Base-by-base conservation (phyloP, 177 flowering plant genomes). In the Vitis hybrid region DNA sequence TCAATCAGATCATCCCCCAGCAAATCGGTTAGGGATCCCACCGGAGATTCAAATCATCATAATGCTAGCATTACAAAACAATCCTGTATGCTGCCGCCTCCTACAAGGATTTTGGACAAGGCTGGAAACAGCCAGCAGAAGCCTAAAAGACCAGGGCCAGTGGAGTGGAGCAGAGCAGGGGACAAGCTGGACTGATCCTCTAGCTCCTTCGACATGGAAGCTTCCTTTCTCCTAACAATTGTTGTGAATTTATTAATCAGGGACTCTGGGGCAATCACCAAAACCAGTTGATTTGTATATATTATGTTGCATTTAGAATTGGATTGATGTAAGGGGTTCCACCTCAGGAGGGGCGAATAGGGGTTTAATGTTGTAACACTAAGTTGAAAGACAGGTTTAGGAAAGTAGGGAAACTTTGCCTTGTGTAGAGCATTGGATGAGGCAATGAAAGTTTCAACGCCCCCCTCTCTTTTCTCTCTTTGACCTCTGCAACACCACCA, bases 1-100 rank as follows among this genome's bases (percentile, higher is more conserved):
- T 85, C 87, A 64, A 80, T 75, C 52, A 78, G 85, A 81, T 78
- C 87, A 54, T 80, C 89, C 58, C 86, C 88, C 11, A 70, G 72
- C 59, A 82, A 80, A 70, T 66, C 76, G 55, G 75, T 75, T 34
- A 75, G 74, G 67, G 85, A 82, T n/a, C 62, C 76, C 6, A 55
- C 59, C 54, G 10, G 73, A 7, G 85, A 79, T 32, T 64, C 70
- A 18, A 83, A 68, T 77, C 77, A 73, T 64, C 69, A 72, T 45
- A 70, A 72, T 63, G 34, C 75, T 0, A 72, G 67, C 71, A 21
- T 52, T 17, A 55, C 73, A 15, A 87, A 81, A 71, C 81, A 79
- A 30, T 65, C 84, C 12, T 74, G 62, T 54, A 74, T 73, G 76
- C 57, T 79, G 79, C 80, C 78, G 10, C 84, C 84, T 10, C 74